These are phyloP conservation scores for Trametes polyzona DNA, from an alignment of 1,284 basidiomycete genomes.

Conservation along the genomic window DNA sequence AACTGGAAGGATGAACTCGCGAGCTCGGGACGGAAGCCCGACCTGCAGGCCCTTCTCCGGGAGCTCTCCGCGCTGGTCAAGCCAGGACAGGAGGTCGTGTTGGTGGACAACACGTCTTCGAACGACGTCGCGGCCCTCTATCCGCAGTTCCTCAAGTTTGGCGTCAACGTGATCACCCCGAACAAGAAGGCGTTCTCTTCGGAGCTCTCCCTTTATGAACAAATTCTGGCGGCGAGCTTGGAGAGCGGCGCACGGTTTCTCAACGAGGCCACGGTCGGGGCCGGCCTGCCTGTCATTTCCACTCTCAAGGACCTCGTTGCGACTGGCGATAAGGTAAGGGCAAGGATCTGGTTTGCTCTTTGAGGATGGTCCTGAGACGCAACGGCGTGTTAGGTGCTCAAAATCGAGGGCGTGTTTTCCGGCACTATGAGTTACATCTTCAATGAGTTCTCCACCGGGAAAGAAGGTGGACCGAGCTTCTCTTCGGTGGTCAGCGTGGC, in stretches of 20 bases:
- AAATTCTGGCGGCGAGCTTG: constrained; percentile 62
- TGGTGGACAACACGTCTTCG: constrained; percentile 95
- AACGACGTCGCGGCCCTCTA: constrained; percentile 85
- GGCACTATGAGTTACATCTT: constrained; percentile 99
- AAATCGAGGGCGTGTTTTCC: constrained; percentile 88
- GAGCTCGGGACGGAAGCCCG: constrained; percentile 44
- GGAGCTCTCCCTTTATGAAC: constrained; percentile 70
- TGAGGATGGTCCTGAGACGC: not conserved
- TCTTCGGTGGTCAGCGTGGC: constrained; percentile 90
- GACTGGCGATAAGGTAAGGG: constrained; percentile 85
- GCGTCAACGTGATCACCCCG: constrained; percentile 91
- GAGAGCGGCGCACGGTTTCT: constrained; percentile 72
- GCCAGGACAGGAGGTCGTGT: constrained; percentile 62
- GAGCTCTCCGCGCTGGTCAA: constrained; percentile 50
- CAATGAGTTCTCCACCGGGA: constrained; percentile 87
- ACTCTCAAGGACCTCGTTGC: constrained; percentile 91
- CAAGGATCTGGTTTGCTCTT: not conserved
- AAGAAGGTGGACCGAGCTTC: constrained; percentile 68
- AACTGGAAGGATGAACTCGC: constrained; percentile 54
- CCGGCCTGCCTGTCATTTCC: constrained; percentile 91
- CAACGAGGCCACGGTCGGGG: constrained; percentile 95
- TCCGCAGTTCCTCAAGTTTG: constrained; percentile 79
- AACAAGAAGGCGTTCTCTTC: constrained; percentile 98
- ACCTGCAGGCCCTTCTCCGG: constrained; percentile 50
- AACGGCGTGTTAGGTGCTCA: constrained; percentile 54